Evolutionary conservation across 2,329 filamentous ascomycete genomes (phyloP).

Genomic region (Epichloe hybrida): DNA sequence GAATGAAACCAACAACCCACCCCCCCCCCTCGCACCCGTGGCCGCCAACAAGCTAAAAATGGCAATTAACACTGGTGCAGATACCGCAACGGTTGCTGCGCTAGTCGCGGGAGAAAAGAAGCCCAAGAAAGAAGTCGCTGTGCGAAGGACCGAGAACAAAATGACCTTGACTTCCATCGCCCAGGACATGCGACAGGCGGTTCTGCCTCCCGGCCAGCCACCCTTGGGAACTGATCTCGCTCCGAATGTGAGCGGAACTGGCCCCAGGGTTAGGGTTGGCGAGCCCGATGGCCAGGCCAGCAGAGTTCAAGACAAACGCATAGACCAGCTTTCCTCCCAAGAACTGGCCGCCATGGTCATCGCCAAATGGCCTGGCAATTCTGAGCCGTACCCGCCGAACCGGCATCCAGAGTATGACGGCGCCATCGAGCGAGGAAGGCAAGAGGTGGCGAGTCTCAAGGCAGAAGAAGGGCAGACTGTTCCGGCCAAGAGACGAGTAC

Average conservation of each 20-base stretch:
- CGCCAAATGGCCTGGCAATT: background rate
- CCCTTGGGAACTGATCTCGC: background rate
- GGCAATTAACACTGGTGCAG: background rate
- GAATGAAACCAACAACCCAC: too few species aligned
- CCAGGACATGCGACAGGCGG: background rate
- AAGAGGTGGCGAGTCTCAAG: background rate
- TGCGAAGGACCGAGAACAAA: background rate
- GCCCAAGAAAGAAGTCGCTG: background rate
- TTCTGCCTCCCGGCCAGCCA: background rate
- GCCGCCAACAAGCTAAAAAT: too few species aligned
- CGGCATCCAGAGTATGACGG: background rate
- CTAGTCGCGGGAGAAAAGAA: background rate
- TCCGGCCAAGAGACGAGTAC: background rate
- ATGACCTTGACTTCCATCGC: slow-evolving; percentile 3
- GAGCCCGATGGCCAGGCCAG: background rate
- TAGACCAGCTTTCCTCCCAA: background rate
- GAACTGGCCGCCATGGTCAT: background rate
- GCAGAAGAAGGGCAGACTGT: background rate
- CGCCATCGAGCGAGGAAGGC: background rate
- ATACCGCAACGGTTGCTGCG: background rate
- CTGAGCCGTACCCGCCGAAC: background rate
- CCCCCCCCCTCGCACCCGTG: too few species aligned
- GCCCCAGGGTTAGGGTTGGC: too few species aligned
- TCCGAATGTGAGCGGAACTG: background rate
- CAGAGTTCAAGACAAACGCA: background rate